Base-by-base conservation (phyloP, 176 grass and related monocot species). In the Dactylis glomerata region DNA sequence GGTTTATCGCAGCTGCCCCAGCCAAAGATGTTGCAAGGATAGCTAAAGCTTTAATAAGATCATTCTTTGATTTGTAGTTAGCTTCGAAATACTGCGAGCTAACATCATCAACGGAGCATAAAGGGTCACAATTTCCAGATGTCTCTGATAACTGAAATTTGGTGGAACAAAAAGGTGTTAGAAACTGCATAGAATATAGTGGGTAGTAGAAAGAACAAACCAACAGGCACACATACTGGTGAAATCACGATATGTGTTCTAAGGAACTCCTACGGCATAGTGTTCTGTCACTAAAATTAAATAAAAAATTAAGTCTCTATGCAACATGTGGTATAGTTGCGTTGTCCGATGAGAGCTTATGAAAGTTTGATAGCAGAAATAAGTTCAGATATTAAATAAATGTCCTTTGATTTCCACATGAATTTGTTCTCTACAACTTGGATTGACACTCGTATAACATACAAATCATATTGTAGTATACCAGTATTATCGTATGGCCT, bases 71-170 rank as follows among this genome's bases (percentile, higher is more conserved):
- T 79, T 92, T 87, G 90, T 95, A 93, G 84, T 88, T 93, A 76
- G 85, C 89, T 84, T 93, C 89, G 75, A 92, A 90, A 75, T 95
- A 89, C 67, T 92, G 89, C 34, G 96, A 95, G 78, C 93, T 95
- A 84, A 92, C 87, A 70, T 98, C 96, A 81, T 98, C 93, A 32
- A 90, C 34, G 20, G 96, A 98, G 76, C 96, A 98, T 82, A 98
- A 90, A 12, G 96, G 96, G 64, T 98, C 96, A 87, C 96, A 98
- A 67, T 85, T 90, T 84, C 91, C 89, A 32, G 85, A 66, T 15
- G 57, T 75, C 41, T 93, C 93, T 81, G 88, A 76, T 19, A 93
- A 76, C 89, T 93, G 87, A 90, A 82, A 83, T 83, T 73, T 27
- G 56, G 16, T 66, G 42, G 33, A 83, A 71, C 15, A 33, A 5